Percentiles rank a stretch among this genome's conserved stretches.
Evolutionary conservation across 441 rosid genomes (phyloP).

Genomic region (Bruguiera hainesii): DNA sequence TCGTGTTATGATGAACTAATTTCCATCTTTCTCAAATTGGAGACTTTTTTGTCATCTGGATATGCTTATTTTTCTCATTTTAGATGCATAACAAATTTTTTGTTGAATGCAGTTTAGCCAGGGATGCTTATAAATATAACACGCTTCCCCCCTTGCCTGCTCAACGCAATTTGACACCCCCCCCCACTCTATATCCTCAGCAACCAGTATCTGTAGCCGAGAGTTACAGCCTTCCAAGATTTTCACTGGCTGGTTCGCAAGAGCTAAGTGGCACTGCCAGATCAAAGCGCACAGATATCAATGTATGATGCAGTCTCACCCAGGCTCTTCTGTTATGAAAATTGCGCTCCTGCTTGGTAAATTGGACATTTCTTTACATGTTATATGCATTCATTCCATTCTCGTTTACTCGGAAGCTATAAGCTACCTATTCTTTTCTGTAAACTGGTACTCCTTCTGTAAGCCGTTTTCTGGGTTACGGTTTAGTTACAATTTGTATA

Average conservation of each 20-base stretch:
- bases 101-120: slow-evolving; percentile 47
- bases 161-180: slow-evolving; percentile 87
- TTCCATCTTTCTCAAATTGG: background rate
- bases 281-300: slow-evolving; percentile 81
- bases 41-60: background rate
- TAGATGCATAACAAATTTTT: background rate
- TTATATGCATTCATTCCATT: slow-evolving; percentile 10
- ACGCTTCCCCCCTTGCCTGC: slow-evolving; percentile 82
- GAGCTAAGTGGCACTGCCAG: slow-evolving; percentile 53
- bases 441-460: background rate
- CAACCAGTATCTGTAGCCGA: slow-evolving; percentile 73
- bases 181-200: slow-evolving; percentile 95
- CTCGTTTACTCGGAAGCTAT: slow-evolving; percentile 9
- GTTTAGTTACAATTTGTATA: slow-evolving; percentile 19
- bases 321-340: background rate
- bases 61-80: background rate
- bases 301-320: slow-evolving; percentile 38
- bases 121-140: slow-evolving; percentile 65
- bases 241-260: slow-evolving; percentile 44
- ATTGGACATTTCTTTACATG: background rate
- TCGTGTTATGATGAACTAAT: background rate
- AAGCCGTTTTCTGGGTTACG: slow-evolving; percentile 11
- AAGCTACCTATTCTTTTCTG: slow-evolving; percentile 28
- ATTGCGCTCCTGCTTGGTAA: background rate
- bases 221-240: slow-evolving; percentile 71